Evolutionary conservation across 2,329 filamentous ascomycete species (phyloP).

Genomic region (Colletotrichum zoysiae): DNA sequence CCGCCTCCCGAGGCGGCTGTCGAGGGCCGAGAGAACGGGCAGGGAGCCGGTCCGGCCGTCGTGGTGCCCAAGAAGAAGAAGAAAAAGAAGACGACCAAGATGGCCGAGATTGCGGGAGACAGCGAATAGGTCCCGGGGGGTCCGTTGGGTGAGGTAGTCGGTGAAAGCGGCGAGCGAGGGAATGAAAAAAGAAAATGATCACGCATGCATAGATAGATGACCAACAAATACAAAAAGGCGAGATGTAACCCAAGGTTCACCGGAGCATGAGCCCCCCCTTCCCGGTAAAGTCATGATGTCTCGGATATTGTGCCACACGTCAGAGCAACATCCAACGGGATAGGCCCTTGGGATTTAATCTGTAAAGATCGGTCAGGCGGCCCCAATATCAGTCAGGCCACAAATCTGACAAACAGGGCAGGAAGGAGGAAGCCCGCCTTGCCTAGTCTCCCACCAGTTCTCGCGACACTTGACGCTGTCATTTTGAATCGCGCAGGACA

Average conservation of each 20-base stretch:
- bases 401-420: background rate
- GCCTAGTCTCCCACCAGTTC: background rate
- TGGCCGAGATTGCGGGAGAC: slow-evolving; percentile 37
- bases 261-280: too few species aligned
- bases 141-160: background rate
- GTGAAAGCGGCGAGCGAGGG: background rate
- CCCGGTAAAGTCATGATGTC: background rate
- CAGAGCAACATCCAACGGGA: background rate
- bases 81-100: slow-evolving; percentile 51
- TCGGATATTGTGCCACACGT: background rate
- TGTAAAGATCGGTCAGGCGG: background rate
- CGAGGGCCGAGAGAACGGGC: background rate
- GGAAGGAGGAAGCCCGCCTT: background rate
- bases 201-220: slow-evolving; percentile 1
- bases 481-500: too few species aligned
- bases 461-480: background rate
- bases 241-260: background rate
- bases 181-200: background rate
- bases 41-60: slow-evolving; percentile 24
- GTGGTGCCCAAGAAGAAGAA: slow-evolving; percentile 57
- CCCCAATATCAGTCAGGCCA: background rate
- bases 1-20: slow-evolving; percentile 1
- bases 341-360: too few species aligned
- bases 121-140: background rate
- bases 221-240: background rate